A percentile compares a stretch with the other conserved stretches of the same genome.
phyloP scores from a whole-genome alignment of 805 yeast species.

The Cyberlindnera petersonii region DNA sequence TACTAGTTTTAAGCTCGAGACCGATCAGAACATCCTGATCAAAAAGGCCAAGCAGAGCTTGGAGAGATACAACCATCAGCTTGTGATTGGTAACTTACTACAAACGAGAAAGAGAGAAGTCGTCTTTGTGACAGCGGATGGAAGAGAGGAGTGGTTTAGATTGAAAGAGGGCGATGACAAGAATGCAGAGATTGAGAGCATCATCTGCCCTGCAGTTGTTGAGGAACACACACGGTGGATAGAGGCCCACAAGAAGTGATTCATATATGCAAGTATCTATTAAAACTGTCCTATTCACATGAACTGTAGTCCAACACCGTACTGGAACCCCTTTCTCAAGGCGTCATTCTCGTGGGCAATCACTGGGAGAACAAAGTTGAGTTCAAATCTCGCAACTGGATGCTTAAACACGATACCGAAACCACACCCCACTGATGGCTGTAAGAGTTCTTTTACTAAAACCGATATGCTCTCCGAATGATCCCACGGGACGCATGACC shows the following conservation, averaged over 20 bases:
- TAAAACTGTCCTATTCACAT: conserved; percentile 31
- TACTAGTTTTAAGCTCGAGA: conserved; percentile 89
- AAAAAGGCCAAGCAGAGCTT: conserved; percentile 77
- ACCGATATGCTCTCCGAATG: conserved; percentile 21
- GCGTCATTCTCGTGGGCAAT: conserved; percentile 47
- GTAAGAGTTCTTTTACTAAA: conserved; percentile 28
- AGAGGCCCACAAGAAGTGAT: conserved; percentile 14
- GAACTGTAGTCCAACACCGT: conserved; percentile 60
- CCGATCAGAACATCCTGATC: conserved; percentile 68
- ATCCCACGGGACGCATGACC: conserved; percentile 47
- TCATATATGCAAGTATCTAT: no score
- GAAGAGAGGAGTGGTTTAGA: conserved; percentile 46
- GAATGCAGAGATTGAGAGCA: conserved; percentile 65
- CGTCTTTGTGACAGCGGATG: conserved; percentile 65
- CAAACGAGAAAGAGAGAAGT: conserved; percentile 88
- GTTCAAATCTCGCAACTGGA: conserved; percentile 64
- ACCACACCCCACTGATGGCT: conserved; percentile 53
- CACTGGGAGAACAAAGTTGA: conserved; percentile 60
- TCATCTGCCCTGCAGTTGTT: conserved; percentile 76
- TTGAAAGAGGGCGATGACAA: conserved; percentile 36
- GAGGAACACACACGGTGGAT: conserved; percentile 64
- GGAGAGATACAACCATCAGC: conserved; percentile 82
- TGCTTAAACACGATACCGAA: conserved; percentile 58
- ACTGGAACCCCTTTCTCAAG: conserved; percentile 61
- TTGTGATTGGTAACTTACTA: conserved; percentile 89